Conservation (phyloP, 257 asterid genomes). For the Salvia miltiorrhiza region DNA sequence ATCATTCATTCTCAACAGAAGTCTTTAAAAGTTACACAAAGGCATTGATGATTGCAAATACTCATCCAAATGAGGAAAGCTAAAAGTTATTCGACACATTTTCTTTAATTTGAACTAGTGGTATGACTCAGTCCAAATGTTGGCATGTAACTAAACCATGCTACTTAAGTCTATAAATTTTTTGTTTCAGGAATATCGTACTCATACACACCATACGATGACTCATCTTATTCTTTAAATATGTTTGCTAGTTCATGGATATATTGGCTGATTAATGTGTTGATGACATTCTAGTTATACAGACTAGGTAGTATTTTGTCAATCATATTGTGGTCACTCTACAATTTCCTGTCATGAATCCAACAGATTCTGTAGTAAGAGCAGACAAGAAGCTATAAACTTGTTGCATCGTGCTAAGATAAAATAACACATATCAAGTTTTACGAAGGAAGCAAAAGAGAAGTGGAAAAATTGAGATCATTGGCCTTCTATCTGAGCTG, state of each 20-base stretch:
- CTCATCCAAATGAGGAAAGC: background rate
- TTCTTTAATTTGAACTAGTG: background rate
- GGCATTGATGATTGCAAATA: background rate
- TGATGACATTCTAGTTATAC: too few relatives aligned
- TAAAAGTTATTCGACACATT: too few relatives aligned
- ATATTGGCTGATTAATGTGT: background rate
- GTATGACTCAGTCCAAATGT: background rate
- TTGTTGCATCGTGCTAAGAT: too few relatives aligned
- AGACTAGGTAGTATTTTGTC: background rate
- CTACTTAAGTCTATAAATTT: background rate
- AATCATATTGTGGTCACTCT: background rate
- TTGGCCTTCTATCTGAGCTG: background rate
- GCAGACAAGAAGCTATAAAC: too few relatives aligned
- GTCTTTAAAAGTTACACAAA: background rate
- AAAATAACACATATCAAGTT: too few relatives aligned
- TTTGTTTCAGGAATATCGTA: background rate
- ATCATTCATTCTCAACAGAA: conserved; percentile 6
- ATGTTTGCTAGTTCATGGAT: too few relatives aligned
- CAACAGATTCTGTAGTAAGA: too few relatives aligned
- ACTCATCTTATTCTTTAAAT: background rate
- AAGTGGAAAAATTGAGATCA: background rate
- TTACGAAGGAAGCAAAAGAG: background rate
- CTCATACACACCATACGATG: background rate
- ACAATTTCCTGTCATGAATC: too few relatives aligned
- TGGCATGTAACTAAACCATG: background rate